Percentiles rank a stretch among this genome's conserved stretches.
phyloP scores from a whole-genome alignment of 2,329 filamentous ascomycete genomes.

The Penicillium palitans region DNA sequence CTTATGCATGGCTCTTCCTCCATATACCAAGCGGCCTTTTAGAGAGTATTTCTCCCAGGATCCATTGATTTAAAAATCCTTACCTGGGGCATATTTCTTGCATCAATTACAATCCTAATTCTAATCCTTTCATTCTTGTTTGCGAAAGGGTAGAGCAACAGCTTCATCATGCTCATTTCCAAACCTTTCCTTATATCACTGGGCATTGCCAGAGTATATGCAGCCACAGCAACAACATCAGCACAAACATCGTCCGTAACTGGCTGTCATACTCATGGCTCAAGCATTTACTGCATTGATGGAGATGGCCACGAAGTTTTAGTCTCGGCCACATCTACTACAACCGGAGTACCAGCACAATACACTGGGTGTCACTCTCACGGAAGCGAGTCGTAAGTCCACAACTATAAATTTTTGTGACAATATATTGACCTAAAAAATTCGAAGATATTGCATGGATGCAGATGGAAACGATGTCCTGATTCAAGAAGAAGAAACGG shows the following conservation, averaged over 20 bases:
- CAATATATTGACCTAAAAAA: slow-evolving; percentile 1
- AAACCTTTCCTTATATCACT: slow-evolving; percentile 15
- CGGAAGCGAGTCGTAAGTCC: slow-evolving; percentile 54
- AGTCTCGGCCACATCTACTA: slow-evolving; percentile 51
- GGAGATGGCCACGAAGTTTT: slow-evolving; percentile 39
- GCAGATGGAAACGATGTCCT: slow-evolving; percentile 62
- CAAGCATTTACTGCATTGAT: slow-evolving; percentile 38
- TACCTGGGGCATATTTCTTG: background rate
- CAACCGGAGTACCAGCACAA: slow-evolving; percentile 57
- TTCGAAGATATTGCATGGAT: slow-evolving; percentile 61
- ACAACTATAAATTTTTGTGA: background rate
- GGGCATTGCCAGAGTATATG: slow-evolving; percentile 18
- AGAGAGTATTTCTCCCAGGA: background rate
- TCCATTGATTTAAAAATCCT: background rate
- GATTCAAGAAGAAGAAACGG: slow-evolving; percentile 43
- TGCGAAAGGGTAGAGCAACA: background rate
- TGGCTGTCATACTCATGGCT: slow-evolving; percentile 53
- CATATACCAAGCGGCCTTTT: background rate
- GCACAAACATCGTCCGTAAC: slow-evolving; percentile 51
- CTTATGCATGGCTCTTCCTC: background rate
- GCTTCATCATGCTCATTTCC: slow-evolving; percentile 10
- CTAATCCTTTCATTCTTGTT: background rate
- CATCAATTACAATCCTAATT: background rate
- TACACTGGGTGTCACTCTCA: slow-evolving; percentile 68
- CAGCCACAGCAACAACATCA: slow-evolving; percentile 31